Base-by-base conservation (phyloP, 202 grass and related monocot species). In the Panicum virgatum region DNA sequence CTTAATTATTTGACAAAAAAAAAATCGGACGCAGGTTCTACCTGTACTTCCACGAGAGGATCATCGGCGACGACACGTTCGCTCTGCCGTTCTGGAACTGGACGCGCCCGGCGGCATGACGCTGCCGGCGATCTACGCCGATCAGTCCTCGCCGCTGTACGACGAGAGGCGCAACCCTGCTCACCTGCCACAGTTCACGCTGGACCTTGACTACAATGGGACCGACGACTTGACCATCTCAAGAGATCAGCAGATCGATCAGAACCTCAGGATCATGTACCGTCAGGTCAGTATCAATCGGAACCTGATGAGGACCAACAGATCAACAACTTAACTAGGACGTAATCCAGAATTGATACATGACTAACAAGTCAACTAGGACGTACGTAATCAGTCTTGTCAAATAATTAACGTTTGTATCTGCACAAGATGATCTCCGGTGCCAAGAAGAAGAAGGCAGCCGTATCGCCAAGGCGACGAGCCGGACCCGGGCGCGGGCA, bases 1-100 rank as follows among this genome's bases (percentile, higher is more conserved):
- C 0, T 22, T 16, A 20, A 20, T 23, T 3, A 22, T 25, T 9
- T 65, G 10, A 32, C 22, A 7, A 30, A 1, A 30, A 34, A 34
- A 34, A 20, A 38, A 34, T 2, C 2, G 12, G 12, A 30, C 12
- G 12, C 1, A 20, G 86, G 61, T 80, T 84, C 8, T 97, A 91
- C 68, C 12, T 86, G 46, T 88, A 91, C 71, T 97, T 97, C 75
- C 61, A 97, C 40, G 94, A 93, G 89, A 69, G 87, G 59, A 97
- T 97, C 61, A 88, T 97, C 76, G 91, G 91, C 30, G 94, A 97
- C 78, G 91, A 93, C 23, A 74, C 66, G 16, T 97, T 97, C 60
- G 72, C 89, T 0, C 79, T 97, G 34, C 94, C 94, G 1, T 97
- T 91, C 87, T 97, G 94, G 94, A 97, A 97, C 82, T 97, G 94